These are phyloP conservation scores for Hemerocallis citrina DNA, from an alignment of 106 monocot genomes.

Conservation along the genomic window DNA sequence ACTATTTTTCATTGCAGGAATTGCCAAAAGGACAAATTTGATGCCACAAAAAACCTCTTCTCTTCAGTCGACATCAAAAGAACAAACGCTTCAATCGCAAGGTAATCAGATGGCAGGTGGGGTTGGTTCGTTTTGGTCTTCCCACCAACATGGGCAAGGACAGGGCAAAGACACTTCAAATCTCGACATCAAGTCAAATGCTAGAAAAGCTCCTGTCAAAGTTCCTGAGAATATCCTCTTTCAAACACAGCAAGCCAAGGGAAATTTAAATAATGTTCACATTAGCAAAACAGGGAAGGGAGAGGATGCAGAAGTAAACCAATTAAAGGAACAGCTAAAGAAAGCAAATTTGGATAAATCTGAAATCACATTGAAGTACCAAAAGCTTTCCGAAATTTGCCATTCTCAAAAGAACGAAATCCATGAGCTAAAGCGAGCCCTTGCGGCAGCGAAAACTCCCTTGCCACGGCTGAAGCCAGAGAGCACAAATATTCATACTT, in stretches of 20 bases:
- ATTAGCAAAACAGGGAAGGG: constrained; percentile 14
- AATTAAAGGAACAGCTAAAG: constrained; percentile 63
- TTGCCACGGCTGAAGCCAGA: too few relatives aligned
- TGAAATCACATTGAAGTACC: constrained; percentile 60
- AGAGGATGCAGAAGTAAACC: constrained; percentile 41
- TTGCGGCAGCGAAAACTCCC: too few relatives aligned
- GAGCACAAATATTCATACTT: too few relatives aligned
- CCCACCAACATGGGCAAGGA: constrained; percentile 56
- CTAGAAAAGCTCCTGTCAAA: too few relatives aligned
- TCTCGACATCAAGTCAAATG: too few relatives aligned
- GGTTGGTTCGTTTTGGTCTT: constrained; percentile 52
- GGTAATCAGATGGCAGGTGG: constrained; percentile 19
- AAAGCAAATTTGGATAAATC: constrained; percentile 57
- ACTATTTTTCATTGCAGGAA: constrained; percentile 32
- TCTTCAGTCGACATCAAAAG: constrained; percentile 32
- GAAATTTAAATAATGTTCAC: constrained; percentile 9
- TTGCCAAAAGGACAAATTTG: constrained; percentile 21
- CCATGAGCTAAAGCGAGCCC: constrained; percentile 53
- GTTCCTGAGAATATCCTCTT: too few relatives aligned
- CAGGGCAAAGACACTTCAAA: too few relatives aligned
- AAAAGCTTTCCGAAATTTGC: constrained; percentile 63
- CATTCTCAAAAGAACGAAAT: constrained; percentile 75
- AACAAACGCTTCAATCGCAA: constrained; percentile 17
- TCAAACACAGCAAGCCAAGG: too few relatives aligned
- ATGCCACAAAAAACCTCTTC: constrained; percentile 47